Evolutionary conservation across 495 filamentous ascomycete genomes (phyloP).

Genomic region (Xylaria intraflava): DNA sequence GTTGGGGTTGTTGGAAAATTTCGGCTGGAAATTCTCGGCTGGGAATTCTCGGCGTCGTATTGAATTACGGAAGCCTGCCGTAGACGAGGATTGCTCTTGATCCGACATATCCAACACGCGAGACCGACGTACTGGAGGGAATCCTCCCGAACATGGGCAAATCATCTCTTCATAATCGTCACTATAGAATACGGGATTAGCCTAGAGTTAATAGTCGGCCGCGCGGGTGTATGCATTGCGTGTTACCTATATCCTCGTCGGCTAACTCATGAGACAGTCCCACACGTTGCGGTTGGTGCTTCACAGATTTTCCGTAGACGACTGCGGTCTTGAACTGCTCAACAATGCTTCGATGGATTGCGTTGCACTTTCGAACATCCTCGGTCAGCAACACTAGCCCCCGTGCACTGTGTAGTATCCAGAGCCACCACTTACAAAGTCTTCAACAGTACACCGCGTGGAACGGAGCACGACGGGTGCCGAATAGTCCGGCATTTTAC

Average conservation of each 20-base stretch:
- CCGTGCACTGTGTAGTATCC: constrained; percentile 13
- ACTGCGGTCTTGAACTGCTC: constrained; percentile 94
- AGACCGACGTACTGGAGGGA: constrained; percentile 1
- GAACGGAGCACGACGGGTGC: constrained; percentile 83
- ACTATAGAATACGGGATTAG: constrained; percentile 49
- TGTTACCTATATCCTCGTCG: constrained; percentile 91
- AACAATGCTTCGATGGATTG: constrained; percentile 91
- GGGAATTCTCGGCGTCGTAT: constrained; percentile 4
- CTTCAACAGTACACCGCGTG: constrained; percentile 81
- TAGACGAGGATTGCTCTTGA: neutral
- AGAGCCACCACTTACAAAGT: constrained; percentile 66
- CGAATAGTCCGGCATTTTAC: constrained; percentile 86
- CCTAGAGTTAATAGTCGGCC: constrained; percentile 10
- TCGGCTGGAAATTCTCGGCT: constrained; percentile 7
- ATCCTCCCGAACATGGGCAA: constrained; percentile 7
- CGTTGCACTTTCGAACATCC: constrained; percentile 64
- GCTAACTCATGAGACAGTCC: constrained; percentile 85
- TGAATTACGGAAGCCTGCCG: constrained; percentile 6
- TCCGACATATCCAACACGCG: neutral
- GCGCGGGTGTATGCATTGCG: constrained; percentile 10
- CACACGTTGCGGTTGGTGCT: constrained; percentile 96
- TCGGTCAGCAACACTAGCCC: constrained; percentile 23
- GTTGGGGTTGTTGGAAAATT: neutral
- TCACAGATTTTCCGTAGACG: constrained; percentile 95
- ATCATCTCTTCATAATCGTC: constrained; percentile 90